These are phyloP conservation scores for Monilinia polystroma DNA, from an alignment of 2,329 filamentous ascomycete genomes.

Conservation along the genomic window DNA sequence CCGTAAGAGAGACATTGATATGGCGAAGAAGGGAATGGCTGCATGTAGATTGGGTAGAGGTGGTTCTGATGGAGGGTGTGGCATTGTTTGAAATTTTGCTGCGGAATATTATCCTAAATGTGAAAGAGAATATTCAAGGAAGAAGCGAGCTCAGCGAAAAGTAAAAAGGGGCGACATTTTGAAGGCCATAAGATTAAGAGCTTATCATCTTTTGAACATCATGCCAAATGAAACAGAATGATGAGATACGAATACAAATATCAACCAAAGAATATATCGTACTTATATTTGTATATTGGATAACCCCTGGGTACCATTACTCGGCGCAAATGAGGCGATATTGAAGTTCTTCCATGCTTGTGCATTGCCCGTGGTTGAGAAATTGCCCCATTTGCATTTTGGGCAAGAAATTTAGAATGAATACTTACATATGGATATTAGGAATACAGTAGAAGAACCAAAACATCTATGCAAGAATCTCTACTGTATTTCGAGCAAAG, in stretches of 20 bases:
- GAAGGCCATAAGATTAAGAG: background rate
- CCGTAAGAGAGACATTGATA: background rate
- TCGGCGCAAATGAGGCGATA: background rate
- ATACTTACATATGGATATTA: background rate
- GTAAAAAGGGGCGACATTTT: background rate
- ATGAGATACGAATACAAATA: background rate
- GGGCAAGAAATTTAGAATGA: background rate
- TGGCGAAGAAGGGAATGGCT: background rate
- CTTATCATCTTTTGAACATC: background rate
- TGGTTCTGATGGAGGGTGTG: background rate
- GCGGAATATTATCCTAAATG: background rate
- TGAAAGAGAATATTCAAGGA: background rate
- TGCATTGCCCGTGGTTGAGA: background rate
- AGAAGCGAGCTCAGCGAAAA: background rate
- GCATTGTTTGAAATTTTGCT: background rate
- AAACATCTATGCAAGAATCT: background rate
- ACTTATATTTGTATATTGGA: background rate
- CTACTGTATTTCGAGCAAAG: no score
- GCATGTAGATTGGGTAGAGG: background rate
- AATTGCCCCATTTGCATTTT: background rate
- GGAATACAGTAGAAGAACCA: background rate
- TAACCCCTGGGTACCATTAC: slow-evolving; percentile 3
- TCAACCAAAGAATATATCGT: background rate
- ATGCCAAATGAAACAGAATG: background rate
- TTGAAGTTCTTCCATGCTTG: background rate